Conservation (phyloP, 192 early-diverging fungal species). For the Pilaira anomala region DNA sequence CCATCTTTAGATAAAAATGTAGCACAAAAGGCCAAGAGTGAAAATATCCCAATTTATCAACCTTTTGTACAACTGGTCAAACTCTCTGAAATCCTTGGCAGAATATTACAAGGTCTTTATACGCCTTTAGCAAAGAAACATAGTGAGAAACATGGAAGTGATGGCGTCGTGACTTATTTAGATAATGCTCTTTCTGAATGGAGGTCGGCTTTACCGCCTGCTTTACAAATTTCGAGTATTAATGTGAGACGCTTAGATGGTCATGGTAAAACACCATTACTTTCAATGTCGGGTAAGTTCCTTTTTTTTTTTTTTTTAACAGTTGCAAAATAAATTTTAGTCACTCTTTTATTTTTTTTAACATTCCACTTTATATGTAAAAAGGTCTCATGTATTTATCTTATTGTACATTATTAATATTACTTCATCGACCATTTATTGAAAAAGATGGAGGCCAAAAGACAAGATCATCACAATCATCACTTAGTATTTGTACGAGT, state of each 20-base stretch:
- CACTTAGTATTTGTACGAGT: constrained; percentile 35
- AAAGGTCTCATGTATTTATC: constrained; percentile 39
- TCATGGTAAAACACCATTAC: constrained; percentile 22
- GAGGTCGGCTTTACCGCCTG: constrained; percentile 27
- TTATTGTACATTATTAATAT: constrained; percentile 49
- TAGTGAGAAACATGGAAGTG: constrained; percentile 35
- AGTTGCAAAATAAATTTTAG: neutral
- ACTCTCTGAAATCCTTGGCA: constrained; percentile 39
- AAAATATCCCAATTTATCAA: constrained; percentile 34
- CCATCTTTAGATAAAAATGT: constrained; percentile 28
- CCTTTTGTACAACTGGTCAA: constrained; percentile 41
- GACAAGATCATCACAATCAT: constrained; percentile 21
- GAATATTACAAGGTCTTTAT: constrained; percentile 34
- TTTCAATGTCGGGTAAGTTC: constrained; percentile 31
- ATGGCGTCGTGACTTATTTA: constrained; percentile 32
- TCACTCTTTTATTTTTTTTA: neutral
- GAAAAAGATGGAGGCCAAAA: constrained; percentile 25
- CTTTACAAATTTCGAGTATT: constrained; percentile 24
- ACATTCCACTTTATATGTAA: too few species aligned
- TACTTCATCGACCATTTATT: constrained; percentile 57
- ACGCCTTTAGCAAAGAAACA: constrained; percentile 32
- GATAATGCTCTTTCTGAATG: constrained; percentile 36
- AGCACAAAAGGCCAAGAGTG: constrained; percentile 24
- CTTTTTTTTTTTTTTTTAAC: neutral
- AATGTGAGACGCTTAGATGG: constrained; percentile 20